These are phyloP conservation scores for Kwoniella sp. DNA, from an alignment of 768 basidiomycete species.

Conservation along the genomic window DNA sequence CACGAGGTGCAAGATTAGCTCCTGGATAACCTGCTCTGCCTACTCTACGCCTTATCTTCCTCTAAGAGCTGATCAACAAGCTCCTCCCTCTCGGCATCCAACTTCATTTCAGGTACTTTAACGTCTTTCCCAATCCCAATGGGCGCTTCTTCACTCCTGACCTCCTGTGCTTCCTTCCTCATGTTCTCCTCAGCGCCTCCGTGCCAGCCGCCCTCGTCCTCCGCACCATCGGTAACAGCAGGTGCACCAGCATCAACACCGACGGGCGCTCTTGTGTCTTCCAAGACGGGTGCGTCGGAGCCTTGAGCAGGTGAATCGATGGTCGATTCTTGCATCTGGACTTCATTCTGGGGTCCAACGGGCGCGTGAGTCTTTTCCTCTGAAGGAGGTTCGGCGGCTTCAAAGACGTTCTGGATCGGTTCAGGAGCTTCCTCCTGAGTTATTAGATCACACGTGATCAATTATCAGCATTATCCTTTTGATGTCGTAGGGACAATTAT, in stretches of 20 bases:
- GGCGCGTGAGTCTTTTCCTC: conserved; percentile 51
- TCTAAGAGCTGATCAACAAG: conserved; percentile 42
- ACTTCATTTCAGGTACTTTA: conserved; percentile 35
- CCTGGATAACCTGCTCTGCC: no score
- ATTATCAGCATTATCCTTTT: no score
- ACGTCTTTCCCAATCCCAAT: conserved; percentile 23
- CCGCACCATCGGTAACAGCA: conserved; percentile 45
- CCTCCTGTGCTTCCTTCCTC: conserved; percentile 14
- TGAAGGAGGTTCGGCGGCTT: conserved; percentile 30
- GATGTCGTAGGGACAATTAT: no score
- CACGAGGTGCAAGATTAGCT: no score
- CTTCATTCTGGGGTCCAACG: conserved; percentile 47
- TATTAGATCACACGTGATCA: no score
- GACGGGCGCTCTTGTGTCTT: conserved; percentile 52
- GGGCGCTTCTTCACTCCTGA: conserved; percentile 16
- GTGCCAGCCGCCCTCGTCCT: conserved; percentile 54
- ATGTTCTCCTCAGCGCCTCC: conserved; percentile 52
- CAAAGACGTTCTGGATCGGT: conserved; percentile 51
- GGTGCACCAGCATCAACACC: conserved; percentile 54
- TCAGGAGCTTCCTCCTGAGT: conserved; percentile 52
- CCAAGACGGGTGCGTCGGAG: conserved; percentile 16
- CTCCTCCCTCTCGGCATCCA: conserved; percentile 39
- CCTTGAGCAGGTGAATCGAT: conserved; percentile 12
- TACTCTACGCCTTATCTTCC: conserved; percentile 25
- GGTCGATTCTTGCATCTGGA: conserved; percentile 49